Percentiles rank a stretch among this genome's conserved stretches.
These are phyloP conservation scores for Boeremia exigua DNA, from an alignment of 2,329 filamentous ascomycete genomes.

Conservation along the genomic window DNA sequence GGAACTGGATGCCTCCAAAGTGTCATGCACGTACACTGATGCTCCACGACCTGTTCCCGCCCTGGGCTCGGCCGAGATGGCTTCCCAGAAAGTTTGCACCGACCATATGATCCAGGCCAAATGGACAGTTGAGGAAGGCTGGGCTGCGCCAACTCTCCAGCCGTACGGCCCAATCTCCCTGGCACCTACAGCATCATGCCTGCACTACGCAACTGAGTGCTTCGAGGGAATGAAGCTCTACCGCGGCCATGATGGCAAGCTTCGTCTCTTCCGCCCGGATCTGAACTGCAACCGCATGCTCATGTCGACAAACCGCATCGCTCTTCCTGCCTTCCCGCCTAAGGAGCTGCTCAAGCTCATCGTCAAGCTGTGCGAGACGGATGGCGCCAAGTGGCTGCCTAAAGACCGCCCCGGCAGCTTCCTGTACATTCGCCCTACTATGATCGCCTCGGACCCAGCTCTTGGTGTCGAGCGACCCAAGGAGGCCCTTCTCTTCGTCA, in stretches of 20 bases:
- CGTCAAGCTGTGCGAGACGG: slow-evolving; percentile 71
- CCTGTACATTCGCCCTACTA: slow-evolving; percentile 84
- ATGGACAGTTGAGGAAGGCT: slow-evolving; percentile 72
- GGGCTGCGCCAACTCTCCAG: slow-evolving; percentile 74
- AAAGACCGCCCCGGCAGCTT: slow-evolving; percentile 70
- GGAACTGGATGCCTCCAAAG: slow-evolving; percentile 53
- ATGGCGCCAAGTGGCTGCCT: slow-evolving; percentile 82
- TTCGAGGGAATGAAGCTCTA: slow-evolving; percentile 85
- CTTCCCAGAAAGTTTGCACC: slow-evolving; percentile 61
- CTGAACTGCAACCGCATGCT: slow-evolving; percentile 72
- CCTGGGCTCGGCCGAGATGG: slow-evolving; percentile 49
- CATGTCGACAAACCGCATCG: slow-evolving; percentile 65
- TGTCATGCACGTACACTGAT: slow-evolving; percentile 50
- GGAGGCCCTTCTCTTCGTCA: slow-evolving; percentile 88
- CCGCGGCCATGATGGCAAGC: slow-evolving; percentile 70
- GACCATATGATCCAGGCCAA: slow-evolving; percentile 86
- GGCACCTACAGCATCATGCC: slow-evolving; percentile 78
- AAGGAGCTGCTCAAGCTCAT: slow-evolving; percentile 77
- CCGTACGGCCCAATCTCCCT: slow-evolving; percentile 79
- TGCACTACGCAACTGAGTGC: slow-evolving; percentile 91
- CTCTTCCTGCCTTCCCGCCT: slow-evolving; percentile 75
- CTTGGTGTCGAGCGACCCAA: slow-evolving; percentile 81
- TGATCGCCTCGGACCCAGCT: slow-evolving; percentile 82
- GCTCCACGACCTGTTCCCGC: slow-evolving; percentile 52
- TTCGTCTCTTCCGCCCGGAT: slow-evolving; percentile 79